Evolutionary conservation across 2,329 filamentous ascomycete species (phyloP).

Genomic region (Fusarium sambucinum): DNA sequence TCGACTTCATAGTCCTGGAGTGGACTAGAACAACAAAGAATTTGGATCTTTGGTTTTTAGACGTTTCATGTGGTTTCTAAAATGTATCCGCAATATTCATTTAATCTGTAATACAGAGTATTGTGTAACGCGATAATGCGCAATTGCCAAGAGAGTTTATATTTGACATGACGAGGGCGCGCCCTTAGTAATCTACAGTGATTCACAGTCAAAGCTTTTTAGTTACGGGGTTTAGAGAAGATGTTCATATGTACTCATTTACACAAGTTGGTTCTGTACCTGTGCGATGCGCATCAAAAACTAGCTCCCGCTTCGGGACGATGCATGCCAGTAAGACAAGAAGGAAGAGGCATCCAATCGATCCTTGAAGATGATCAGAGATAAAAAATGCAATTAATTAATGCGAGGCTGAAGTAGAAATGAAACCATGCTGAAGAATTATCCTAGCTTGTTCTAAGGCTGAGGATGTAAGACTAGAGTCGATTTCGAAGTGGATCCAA

Average conservation of each 20-base stretch:
- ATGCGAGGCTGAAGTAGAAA: slow-evolving; percentile 44
- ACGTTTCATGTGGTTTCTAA: slow-evolving; percentile 9
- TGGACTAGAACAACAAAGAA: not conserved
- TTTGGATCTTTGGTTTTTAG: slow-evolving; percentile 27
- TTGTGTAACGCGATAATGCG: not conserved
- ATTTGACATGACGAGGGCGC: slow-evolving; percentile 11
- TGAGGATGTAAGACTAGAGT: slow-evolving; percentile 26
- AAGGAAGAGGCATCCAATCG: slow-evolving; percentile 47
- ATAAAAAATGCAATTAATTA: not conserved
- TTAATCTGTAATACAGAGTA: not conserved
- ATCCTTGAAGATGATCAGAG: slow-evolving; percentile 32
- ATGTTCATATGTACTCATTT: no score
- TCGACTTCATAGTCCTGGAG: not conserved
- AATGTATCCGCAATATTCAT: slow-evolving; percentile 18
- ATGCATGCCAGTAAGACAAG: slow-evolving; percentile 18
- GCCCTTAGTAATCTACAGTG: slow-evolving; percentile 20
- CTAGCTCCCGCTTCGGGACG: slow-evolving; percentile 43
- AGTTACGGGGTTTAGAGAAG: no score
- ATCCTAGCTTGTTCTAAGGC: slow-evolving; percentile 39
- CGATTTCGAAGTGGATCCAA: not conserved
- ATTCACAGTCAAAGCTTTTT: not conserved
- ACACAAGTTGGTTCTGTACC: not conserved
- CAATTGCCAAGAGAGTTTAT: not conserved
- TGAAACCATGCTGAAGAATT: not conserved
- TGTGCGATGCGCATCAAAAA: slow-evolving; percentile 21